phyloP scores from a whole-genome alignment of 345 rosid species.

The Populus deltoides region DNA sequence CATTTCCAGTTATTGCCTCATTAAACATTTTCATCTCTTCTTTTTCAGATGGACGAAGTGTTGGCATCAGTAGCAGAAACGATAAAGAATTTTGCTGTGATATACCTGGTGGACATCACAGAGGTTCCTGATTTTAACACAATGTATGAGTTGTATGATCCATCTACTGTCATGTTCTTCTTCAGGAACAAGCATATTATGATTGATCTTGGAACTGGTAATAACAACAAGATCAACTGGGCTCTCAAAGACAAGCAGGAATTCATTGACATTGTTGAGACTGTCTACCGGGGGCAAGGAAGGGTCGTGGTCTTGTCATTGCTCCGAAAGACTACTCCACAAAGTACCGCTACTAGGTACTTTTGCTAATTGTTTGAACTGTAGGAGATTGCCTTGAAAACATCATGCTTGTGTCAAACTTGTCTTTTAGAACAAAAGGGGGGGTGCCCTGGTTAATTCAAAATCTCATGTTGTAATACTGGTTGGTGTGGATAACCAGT shows the following conservation, averaged over 20 bases:
- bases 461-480: not conserved
- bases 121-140: constrained; percentile 95
- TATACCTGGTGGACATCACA: constrained; percentile 84
- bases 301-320: constrained; percentile 93
- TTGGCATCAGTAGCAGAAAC: constrained; percentile 87
- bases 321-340: constrained; percentile 98
- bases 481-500: not conserved
- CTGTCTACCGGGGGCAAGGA: constrained; percentile 83
- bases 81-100: constrained; percentile 90
- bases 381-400: not conserved
- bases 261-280: constrained; percentile 85
- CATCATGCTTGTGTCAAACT: not conserved
- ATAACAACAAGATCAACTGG: constrained; percentile 98
- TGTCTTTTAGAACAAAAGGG: not conserved
- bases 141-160: constrained; percentile 93
- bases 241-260: constrained; percentile 98
- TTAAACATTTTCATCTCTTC: not conserved
- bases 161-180: constrained; percentile 92
- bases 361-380: not conserved
- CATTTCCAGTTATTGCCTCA: not conserved
- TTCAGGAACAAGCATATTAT: constrained; percentile 98
- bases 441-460: not conserved
- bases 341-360: constrained; percentile 69
- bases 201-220: constrained; percentile 97
- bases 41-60: constrained; percentile 84